Percentiles rank a stretch among this genome's conserved stretches.
phyloP scores from a whole-genome alignment of 78 protist genomes.

The Salpingoeca rosetta region DNA sequence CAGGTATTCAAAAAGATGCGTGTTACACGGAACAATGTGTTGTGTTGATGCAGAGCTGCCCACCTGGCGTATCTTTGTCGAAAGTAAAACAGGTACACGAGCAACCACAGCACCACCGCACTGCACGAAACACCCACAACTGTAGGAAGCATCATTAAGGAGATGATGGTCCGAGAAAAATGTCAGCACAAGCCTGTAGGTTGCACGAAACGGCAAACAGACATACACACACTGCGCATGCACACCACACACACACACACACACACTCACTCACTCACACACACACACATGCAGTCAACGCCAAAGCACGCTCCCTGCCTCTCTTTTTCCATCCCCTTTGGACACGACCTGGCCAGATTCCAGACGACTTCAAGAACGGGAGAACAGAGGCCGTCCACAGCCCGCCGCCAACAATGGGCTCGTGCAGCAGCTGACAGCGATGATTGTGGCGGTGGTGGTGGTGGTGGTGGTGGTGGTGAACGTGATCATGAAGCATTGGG shows the following conservation, averaged over 20 bases:
- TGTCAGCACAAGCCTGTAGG: too few relatives aligned
- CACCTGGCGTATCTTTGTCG: neutral
- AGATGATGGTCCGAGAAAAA: too few relatives aligned
- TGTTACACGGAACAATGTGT: too few relatives aligned
- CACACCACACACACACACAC: neutral
- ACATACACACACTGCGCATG: too few relatives aligned
- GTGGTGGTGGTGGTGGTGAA: too few relatives aligned
- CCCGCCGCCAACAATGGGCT: slow-evolving; percentile 14
- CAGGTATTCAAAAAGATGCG: too few relatives aligned
- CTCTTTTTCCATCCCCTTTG: too few relatives aligned
- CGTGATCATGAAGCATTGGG: too few relatives aligned
- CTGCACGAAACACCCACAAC: neutral
- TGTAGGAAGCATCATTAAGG: neutral
- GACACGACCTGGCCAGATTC: neutral
- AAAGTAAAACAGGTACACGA: neutral
- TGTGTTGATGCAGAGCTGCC: too few relatives aligned
- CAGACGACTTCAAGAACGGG: neutral
- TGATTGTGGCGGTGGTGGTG: too few relatives aligned
- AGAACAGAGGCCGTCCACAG: slow-evolving; percentile 8
- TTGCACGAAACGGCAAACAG: too few relatives aligned
- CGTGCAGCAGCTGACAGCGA: slow-evolving; percentile 14
- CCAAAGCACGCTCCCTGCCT: neutral
- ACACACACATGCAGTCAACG: neutral
- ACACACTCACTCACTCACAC: neutral
- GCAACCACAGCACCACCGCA: neutral